Conservation (phyloP, 352 stramenopile species). For the Globisporangium polare region DNA sequence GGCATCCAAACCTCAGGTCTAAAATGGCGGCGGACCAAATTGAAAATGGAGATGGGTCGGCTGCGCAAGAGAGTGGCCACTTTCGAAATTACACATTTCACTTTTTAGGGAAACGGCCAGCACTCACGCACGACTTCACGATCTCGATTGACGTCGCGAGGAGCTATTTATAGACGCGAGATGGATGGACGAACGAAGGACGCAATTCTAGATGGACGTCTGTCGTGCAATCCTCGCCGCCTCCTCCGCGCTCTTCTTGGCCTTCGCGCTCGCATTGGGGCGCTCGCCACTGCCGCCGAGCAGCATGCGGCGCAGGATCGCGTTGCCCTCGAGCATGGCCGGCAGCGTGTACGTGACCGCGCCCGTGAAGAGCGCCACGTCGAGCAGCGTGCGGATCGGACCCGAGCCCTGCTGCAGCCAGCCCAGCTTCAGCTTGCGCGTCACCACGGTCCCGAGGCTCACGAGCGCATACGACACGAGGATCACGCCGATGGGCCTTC, state of each 20-base stretch:
- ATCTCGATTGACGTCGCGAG: not conserved
- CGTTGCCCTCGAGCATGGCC: conserved; percentile 24
- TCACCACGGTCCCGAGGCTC: conserved; percentile 41
- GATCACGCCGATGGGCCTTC: conserved; percentile 52
- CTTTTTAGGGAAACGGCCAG: not conserved
- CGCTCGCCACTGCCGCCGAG: conserved; percentile 10
- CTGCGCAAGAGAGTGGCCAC: not conserved
- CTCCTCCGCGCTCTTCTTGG: not conserved
- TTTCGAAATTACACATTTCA: not conserved
- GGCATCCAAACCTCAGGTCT: not conserved
- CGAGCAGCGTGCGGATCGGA: conserved; percentile 26
- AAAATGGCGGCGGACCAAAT: not conserved
- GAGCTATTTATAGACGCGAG: not conserved
- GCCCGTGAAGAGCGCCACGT: conserved; percentile 30
- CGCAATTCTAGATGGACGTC: not conserved
- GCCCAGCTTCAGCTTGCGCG: conserved; percentile 23
- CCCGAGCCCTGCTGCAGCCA: conserved; percentile 36
- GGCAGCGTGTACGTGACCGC: conserved; percentile 42
- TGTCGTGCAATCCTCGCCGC: not conserved
- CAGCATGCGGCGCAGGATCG: conserved; percentile 24
- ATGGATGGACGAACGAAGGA: not conserved
- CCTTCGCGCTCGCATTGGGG: not conserved
- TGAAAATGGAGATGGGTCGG: not conserved
- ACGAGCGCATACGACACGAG: conserved; percentile 58
- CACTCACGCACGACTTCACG: no score